These are phyloP conservation scores for Saturnispora sekii DNA, from an alignment of 805 yeast species.

Conservation along the genomic window DNA sequence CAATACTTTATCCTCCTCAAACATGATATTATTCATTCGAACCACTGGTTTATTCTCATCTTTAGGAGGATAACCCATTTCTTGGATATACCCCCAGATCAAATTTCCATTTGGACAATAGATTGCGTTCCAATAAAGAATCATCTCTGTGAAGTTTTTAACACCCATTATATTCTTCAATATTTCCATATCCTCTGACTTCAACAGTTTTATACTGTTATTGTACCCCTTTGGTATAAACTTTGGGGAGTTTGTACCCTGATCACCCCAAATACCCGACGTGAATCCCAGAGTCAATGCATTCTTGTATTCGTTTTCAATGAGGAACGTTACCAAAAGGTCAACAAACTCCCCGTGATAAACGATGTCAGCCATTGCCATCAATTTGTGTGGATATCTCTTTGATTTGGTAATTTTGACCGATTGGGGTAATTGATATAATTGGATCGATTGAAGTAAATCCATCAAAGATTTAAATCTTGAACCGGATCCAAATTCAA, in stretches of 20 bases:
- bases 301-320: conserved; percentile 26
- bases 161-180: conserved; percentile 34
- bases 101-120: conserved; percentile 11
- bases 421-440: not conserved
- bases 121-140: conserved; percentile 30
- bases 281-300: conserved; percentile 35
- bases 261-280: conserved; percentile 20
- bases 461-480: not conserved
- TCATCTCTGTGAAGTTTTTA: conserved; percentile 29
- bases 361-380: conserved; percentile 6
- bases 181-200: conserved; percentile 35
- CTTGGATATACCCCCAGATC: conserved; percentile 20
- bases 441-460: not conserved
- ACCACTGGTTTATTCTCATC: not conserved
- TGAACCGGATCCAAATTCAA: conserved; percentile 9
- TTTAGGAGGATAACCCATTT: not conserved
- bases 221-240: conserved; percentile 19
- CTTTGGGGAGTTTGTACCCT: conserved; percentile 16
- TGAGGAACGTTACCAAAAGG: conserved; percentile 27
- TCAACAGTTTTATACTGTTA: conserved; percentile 32
- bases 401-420: not conserved
- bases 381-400: conserved; percentile 7
- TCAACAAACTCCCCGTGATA: conserved; percentile 33
- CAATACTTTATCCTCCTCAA: conserved; percentile 15
- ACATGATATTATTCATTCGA: conserved; percentile 20